Percentiles rank a stretch among this genome's conserved stretches.
These are phyloP conservation scores for Monosporascus sp. DNA, from an alignment of 2,329 filamentous ascomycete genomes.

Conservation along the genomic window DNA sequence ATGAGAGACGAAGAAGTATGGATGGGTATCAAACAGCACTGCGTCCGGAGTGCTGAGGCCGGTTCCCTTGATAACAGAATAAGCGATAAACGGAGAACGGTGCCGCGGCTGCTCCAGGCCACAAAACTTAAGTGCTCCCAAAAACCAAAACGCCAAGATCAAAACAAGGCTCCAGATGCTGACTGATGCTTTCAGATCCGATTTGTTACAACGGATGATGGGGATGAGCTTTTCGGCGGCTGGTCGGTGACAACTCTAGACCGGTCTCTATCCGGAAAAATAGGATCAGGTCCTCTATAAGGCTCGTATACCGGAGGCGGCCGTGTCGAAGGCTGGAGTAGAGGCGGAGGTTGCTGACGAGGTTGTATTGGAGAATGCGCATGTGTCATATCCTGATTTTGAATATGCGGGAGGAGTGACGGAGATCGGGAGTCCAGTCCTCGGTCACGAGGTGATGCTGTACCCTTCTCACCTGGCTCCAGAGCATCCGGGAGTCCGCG, in stretches of 20 bases:
- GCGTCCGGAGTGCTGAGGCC: neutral
- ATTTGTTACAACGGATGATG: constrained; percentile 22
- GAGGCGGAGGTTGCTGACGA: constrained; percentile 18
- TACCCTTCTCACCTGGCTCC: constrained; percentile 24
- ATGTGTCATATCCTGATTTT: constrained; percentile 18
- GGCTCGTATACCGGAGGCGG: constrained; percentile 18
- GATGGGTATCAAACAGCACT: neutral
- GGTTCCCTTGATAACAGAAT: neutral
- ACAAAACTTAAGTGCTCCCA: neutral
- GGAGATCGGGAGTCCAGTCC: constrained; percentile 23
- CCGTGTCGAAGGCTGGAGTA: constrained; percentile 18
- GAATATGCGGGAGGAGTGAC: constrained; percentile 18
- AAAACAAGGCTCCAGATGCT: neutral
- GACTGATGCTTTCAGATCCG: constrained; percentile 7
- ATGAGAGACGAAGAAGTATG: too few species aligned
- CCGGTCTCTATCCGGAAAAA: constrained; percentile 28
- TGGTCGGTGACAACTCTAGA: constrained; percentile 23
- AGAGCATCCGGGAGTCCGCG: constrained; percentile 24
- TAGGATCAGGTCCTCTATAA: constrained; percentile 23
- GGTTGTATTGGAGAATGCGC: constrained; percentile 18
- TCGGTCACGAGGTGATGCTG: constrained; percentile 22
- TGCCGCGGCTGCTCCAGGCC: neutral
- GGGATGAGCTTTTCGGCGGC: constrained; percentile 17
- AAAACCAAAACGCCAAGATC: neutral
- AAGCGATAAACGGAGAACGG: neutral